Evolutionary conservation across 176 grass and related monocot genomes (phyloP), one percentile per base, ranked within the genome.

Genomic region (Oryza nivara): DNA sequence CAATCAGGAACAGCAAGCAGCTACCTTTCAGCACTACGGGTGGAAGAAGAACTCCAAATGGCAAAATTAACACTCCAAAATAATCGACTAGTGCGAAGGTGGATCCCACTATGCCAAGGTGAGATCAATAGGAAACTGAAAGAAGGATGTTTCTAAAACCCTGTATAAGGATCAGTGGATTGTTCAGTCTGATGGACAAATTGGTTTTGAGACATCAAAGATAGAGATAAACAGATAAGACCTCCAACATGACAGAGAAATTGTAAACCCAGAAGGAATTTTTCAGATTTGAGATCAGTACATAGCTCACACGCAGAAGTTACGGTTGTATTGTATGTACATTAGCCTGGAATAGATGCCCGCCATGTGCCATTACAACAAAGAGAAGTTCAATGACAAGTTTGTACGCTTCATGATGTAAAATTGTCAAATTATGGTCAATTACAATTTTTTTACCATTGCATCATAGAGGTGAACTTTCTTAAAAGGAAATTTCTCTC

Each of bases 41-140:
- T 74, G 84, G 75, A 70, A 87, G 75, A 69, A 87, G 84, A 80
- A 90, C 70, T 75, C 84, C 75, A 75, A 90, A 70, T 83, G 51
- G 68, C 2, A 90, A 90, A 80, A 13, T 69, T 68, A 78, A 6
- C 75, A 63, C 19, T 65, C 75, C 64, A 64, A 90, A 87, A 32
- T 90, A 84, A 75, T 20, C 75, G 75, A 80, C 74, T 26, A 28
- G 44, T 82, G 48, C 79, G 61, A 83, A 83, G 61, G 11, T 72
- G 20, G 45, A 51, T 87, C 11, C 54, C 81, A 9, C 36, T 81
- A 10, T 25, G 61, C 51, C 49, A 67, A 64, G 48, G 22, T 61
- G 32, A 54, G 64, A 75, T 68, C 65, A 65, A 16, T 68, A 80
- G 9, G 73, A 75, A 75, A 34, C 61, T 67, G 20, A 54, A 83